Evolutionary conservation across 352 stramenopile species (phyloP), one percentile per base, ranked within the genome.

Genomic region (Pythium folliculosum): DNA sequence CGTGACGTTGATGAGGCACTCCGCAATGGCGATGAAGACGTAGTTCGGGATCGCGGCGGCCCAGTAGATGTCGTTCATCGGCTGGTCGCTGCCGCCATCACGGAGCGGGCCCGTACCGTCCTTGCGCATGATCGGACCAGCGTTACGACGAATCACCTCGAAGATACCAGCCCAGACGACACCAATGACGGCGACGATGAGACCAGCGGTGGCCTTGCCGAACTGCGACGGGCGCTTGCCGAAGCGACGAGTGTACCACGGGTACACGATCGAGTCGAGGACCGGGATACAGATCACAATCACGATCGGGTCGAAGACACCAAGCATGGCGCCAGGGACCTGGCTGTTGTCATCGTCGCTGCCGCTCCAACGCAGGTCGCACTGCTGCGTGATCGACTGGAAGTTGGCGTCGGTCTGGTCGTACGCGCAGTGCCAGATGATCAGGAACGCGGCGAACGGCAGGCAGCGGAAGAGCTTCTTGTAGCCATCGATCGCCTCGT

Each of bases 51-150:
- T 75, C 12, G 77, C 80, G 0, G 69, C 70, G 2, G 51, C 73
- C 82, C 82, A 90, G n/a, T 70, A 77, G 13, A 90, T 83, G 30
- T 89, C 19, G 75, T 86, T 88, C 82, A 89, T 88, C 9, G 77
- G 77, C 35, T 86, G 59, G 0, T 71, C 65, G 37, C 72, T 77
- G 49, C 77, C 77, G 13, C 72, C 66, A 32, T 89, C 77, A 5
- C 75, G 65, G 16, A 88, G 81, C 6, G 67, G 65, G 23, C 67
- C 44, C 12, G 49, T 56, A 27, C 70, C 76, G 8, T 85, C 68
- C 3, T 40, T 53, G 57, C 78, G 65, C 7, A 74, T 9, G 14
- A 89, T 14, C 19, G 69, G 51, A 27, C 78, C 80, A 27, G 78
- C 80, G 32, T 40, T 40, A 13, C 35, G 35, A 7, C 35, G 35